Percentiles rank a stretch among this genome's conserved stretches.
These are phyloP conservation scores for Pogostemon cablin DNA, from an alignment of 257 asterid species.

Conservation along the genomic window DNA sequence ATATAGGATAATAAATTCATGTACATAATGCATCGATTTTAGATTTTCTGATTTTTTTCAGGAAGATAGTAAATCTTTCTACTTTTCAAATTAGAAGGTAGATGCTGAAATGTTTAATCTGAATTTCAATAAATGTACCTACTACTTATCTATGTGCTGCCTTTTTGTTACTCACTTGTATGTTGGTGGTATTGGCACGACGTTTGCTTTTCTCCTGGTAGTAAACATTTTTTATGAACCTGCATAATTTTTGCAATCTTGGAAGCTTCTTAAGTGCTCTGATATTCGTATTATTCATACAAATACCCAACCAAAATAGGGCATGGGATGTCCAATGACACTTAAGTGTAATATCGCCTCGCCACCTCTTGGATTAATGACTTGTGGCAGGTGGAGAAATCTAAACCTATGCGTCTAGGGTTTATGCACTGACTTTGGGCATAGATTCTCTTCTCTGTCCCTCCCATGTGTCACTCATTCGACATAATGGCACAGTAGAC, in stretches of 20 bases:
- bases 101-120: constrained; percentile 3
- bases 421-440: too few relatives aligned
- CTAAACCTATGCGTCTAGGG: too few relatives aligned
- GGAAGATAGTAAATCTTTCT: background rate
- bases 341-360: too few relatives aligned
- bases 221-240: background rate
- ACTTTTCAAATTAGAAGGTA: background rate
- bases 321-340: too few relatives aligned
- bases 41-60: background rate
- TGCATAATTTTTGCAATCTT: background rate
- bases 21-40: background rate
- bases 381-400: too few relatives aligned
- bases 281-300: too few relatives aligned
- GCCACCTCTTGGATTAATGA: too few relatives aligned
- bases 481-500: too few relatives aligned
- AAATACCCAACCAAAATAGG: background rate
- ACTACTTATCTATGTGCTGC: background rate
- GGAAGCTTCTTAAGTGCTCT: background rate
- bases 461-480: too few relatives aligned
- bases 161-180: background rate
- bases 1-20: too few relatives aligned
- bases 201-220: background rate
- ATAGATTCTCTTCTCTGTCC: too few relatives aligned
- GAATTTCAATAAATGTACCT: background rate
- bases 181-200: background rate